Conservation (phyloP, 352 stramenopile genomes). For the Globisporangium megalacanthum region DNA sequence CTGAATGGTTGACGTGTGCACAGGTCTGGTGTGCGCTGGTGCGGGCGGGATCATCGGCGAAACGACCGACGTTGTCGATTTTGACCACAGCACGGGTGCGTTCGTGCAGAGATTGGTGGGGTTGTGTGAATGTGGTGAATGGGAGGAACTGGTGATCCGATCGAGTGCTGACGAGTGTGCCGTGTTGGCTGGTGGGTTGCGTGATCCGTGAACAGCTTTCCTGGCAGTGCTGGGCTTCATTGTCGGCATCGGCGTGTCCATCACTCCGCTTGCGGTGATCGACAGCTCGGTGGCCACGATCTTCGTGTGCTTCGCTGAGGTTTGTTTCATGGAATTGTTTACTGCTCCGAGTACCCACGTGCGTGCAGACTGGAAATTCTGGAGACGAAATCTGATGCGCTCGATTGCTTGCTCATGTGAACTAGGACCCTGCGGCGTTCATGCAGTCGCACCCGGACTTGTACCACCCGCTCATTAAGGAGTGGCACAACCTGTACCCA, state of each 20-base stretch:
- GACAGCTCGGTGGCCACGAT: conserved; percentile 94
- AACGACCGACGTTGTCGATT: conserved; percentile 39
- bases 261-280: conserved; percentile 90
- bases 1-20: too few relatives aligned
- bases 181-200: neutral
- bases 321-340: conserved; percentile 8
- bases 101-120: neutral
- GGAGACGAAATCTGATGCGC: too few relatives aligned
- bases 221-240: conserved; percentile 85
- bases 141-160: neutral
- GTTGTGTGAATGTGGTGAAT: neutral
- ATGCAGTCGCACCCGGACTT: conserved; percentile 72
- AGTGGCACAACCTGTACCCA: conserved; percentile 87
- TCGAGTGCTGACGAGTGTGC: neutral
- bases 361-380: too few relatives aligned
- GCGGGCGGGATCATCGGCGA: conserved; percentile 48
- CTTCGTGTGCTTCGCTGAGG: conserved; percentile 96
- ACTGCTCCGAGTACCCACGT: neutral
- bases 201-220: conserved; percentile 26
- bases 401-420: neutral
- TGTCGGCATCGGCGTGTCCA: conserved; percentile 82
- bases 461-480: conserved; percentile 76
- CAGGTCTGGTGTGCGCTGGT: conserved; percentile 70
- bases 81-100: conserved; percentile 64
- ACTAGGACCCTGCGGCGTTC: conserved; percentile 71